A percentile compares a stretch with the other conserved stretches of the same genome.
phyloP scores from a whole-genome alignment of 306 rosid species.

The Acacia crassicarpa region DNA sequence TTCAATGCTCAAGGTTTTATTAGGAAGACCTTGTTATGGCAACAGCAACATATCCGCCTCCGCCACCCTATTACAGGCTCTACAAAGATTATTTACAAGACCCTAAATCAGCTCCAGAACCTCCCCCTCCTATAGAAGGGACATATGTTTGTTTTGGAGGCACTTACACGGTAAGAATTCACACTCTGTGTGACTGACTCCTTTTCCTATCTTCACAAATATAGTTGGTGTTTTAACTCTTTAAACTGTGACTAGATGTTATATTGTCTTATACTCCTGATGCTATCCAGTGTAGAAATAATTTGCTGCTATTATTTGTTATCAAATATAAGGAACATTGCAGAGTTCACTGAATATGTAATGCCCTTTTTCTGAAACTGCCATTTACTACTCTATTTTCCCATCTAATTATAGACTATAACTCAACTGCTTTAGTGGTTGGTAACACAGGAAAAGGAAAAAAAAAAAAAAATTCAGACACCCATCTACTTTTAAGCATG shows the following conservation, averaged over 20 bases:
- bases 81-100: conserved; percentile 79
- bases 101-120: conserved; percentile 82
- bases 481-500: too few species aligned
- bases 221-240: not conserved
- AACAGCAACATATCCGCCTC: conserved; percentile 86
- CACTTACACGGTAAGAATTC: conserved; percentile 64
- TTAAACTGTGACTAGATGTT: conserved; percentile 8
- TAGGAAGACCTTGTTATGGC: conserved; percentile 54
- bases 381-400: too few species aligned
- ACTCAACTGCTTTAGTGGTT: too few species aligned
- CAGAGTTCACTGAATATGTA: too few species aligned
- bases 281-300: not conserved
- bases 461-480: too few species aligned
- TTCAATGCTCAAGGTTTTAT: conserved; percentile 12
- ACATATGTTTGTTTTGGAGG: conserved; percentile 76
- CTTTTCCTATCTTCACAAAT: not conserved
- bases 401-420: too few species aligned
- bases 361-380: too few species aligned
- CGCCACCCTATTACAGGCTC: conserved; percentile 82
- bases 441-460: too few species aligned
- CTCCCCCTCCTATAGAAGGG: conserved; percentile 86
- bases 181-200: not conserved
- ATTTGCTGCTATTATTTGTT: not conserved
- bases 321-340: too few species aligned
- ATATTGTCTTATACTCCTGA: not conserved